Conservation (phyloP, 2,329 filamentous ascomycete genomes). For the Trichoderma asperellum region DNA sequence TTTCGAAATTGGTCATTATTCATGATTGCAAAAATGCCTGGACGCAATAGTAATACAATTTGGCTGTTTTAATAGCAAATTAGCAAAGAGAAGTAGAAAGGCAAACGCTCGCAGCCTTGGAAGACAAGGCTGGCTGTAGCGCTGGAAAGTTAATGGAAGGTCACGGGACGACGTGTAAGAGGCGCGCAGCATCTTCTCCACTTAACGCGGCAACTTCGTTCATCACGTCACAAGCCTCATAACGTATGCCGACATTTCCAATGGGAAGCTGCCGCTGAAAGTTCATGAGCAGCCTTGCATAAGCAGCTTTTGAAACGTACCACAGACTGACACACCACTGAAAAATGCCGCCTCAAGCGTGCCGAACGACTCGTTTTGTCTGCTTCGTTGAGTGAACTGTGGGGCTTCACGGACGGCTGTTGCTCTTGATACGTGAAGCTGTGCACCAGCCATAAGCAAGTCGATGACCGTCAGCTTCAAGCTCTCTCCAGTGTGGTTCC, state of each 20-base stretch:
- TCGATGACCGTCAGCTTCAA: background rate
- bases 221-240: constrained; percentile 25
- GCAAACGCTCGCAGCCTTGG: constrained; percentile 12
- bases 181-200: constrained; percentile 38
- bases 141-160: constrained; percentile 25
- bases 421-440: constrained; percentile 26
- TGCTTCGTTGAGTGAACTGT: constrained; percentile 10
- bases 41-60: background rate
- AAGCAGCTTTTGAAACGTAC: background rate
- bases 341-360: constrained; percentile 6
- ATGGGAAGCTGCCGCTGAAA: background rate
- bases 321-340: background rate
- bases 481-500: constrained; percentile 28
- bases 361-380: constrained; percentile 1
- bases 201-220: constrained; percentile 42
- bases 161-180: constrained; percentile 50
- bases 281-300: background rate
- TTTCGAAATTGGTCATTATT: constrained; percentile 95
- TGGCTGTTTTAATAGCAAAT: background rate
- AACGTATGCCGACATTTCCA: constrained; percentile 1
- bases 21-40: constrained; percentile 59
- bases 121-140: constrained; percentile 32
- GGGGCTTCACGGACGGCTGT: constrained; percentile 18
- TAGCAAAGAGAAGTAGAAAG: background rate
- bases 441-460: background rate